A percentile compares a stretch with the other conserved stretches of the same genome.
Conservation (phyloP, 2,329 filamentous ascomycete species). For the Penicillium sp. region DNA sequence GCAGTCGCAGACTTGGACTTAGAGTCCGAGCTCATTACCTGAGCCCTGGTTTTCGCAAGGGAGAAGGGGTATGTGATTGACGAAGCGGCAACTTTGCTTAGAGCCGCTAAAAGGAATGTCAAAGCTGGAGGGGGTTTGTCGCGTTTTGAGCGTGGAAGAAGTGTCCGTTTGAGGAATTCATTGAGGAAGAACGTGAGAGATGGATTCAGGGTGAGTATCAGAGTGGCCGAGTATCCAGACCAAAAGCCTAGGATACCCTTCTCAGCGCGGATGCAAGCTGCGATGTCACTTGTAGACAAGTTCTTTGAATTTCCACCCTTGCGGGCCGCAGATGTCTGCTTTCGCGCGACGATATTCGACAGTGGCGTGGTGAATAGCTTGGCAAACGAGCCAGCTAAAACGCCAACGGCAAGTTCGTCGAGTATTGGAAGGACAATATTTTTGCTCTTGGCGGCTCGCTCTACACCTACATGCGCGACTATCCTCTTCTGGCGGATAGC, state of each 20-base stretch:
- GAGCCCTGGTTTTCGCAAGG: constrained; percentile 75
- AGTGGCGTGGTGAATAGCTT: constrained; percentile 77
- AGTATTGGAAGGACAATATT: constrained; percentile 54
- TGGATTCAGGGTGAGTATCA: constrained; percentile 81
- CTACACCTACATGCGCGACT: constrained; percentile 31
- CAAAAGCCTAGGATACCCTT: constrained; percentile 75
- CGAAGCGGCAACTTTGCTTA: constrained; percentile 75
- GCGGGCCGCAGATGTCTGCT: constrained; percentile 63
- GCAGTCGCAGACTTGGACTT: constrained; percentile 25
- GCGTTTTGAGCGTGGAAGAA: constrained; percentile 55
- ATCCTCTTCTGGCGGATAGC: constrained; percentile 50
- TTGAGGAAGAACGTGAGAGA: constrained; percentile 83
- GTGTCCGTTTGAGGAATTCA: constrained; percentile 62
- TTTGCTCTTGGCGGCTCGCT: constrained; percentile 23
- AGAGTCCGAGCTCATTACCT: constrained; percentile 47
- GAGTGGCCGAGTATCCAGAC: constrained; percentile 79
- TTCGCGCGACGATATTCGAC: constrained; percentile 76
- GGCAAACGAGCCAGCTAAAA: constrained; percentile 68
- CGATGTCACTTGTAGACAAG: constrained; percentile 55
- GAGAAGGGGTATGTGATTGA: constrained; percentile 81
- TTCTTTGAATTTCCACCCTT: constrained; percentile 11
- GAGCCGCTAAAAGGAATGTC: constrained; percentile 67
- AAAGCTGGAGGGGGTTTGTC: constrained; percentile 53
- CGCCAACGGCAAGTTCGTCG: constrained; percentile 71
- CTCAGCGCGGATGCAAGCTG: constrained; percentile 62